Evolutionary conservation across 495 filamentous ascomycete species (phyloP).

Genomic region (Penicillium daleae): DNA sequence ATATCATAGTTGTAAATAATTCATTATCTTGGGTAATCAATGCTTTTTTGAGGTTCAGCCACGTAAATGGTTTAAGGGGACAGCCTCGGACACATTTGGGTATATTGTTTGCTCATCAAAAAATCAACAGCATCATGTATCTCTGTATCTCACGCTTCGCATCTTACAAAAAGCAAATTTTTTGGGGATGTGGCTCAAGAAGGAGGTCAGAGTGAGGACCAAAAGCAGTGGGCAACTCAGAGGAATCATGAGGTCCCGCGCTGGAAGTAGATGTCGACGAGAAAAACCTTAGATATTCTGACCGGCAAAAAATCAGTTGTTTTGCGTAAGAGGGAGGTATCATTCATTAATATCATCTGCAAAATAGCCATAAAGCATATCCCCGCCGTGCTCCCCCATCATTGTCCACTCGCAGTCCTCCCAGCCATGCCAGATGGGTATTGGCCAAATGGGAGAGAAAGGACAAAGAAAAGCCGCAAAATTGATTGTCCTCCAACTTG

Average conservation of each 20-base stretch:
- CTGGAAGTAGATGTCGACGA: not conserved
- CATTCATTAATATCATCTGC: conserved; percentile 8
- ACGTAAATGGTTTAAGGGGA: no score
- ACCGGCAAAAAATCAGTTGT: not conserved
- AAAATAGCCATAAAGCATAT: not conserved
- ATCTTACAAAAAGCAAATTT: not conserved
- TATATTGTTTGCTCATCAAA: not conserved
- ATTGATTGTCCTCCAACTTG: no score
- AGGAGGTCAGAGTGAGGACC: not conserved
- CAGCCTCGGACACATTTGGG: not conserved
- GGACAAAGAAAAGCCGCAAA: not conserved
- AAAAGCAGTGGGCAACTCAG: not conserved
- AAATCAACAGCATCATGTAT: not conserved
- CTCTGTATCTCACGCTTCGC: not conserved
- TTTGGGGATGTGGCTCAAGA: not conserved
- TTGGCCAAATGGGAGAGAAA: not conserved
- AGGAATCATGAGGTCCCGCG: not conserved
- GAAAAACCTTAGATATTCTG: not conserved
- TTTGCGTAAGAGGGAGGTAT: not conserved
- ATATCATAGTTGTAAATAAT: conserved; percentile 5
- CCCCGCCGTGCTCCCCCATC: not conserved
- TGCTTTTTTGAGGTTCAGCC: no score
- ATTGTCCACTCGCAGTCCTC: not conserved
- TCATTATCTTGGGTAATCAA: not conserved
- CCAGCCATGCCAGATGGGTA: not conserved